These are phyloP conservation scores for Neoascochyta sp. DNA, from an alignment of 2,329 filamentous ascomycete species.

Conservation along the genomic window DNA sequence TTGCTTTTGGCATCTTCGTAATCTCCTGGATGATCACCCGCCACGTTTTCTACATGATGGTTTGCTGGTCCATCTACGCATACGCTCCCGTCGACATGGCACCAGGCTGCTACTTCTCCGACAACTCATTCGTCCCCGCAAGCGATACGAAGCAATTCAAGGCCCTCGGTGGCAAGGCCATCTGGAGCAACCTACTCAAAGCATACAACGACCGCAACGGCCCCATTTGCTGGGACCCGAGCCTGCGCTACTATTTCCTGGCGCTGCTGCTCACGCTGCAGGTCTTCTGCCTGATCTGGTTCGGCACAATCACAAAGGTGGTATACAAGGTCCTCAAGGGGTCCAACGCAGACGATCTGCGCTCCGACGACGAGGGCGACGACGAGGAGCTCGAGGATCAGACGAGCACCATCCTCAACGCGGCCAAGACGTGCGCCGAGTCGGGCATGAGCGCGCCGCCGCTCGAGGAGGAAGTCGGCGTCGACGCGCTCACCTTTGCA, in stretches of 20 bases:
- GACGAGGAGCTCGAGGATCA: slow-evolving; percentile 52
- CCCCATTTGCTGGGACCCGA: slow-evolving; percentile 73
- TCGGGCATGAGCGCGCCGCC: slow-evolving; percentile 37
- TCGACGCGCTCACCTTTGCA: slow-evolving; percentile 66
- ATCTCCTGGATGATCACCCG: slow-evolving; percentile 78
- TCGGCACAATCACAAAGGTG: slow-evolving; percentile 80
- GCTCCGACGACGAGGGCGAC: slow-evolving; percentile 81
- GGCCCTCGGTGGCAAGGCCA: slow-evolving; percentile 41
- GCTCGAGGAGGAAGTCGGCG: slow-evolving; percentile 71
- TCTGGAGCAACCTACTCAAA: slow-evolving; percentile 61
- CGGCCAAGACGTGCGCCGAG: slow-evolving; percentile 29
- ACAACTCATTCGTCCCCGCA: slow-evolving; percentile 52
- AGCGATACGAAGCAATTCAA: slow-evolving; percentile 48
- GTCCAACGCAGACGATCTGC: slow-evolving; percentile 73
- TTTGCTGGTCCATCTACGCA: slow-evolving; percentile 78
- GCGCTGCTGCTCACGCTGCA: slow-evolving; percentile 74
- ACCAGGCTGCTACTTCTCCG: slow-evolving; percentile 66
- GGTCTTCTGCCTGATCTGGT: slow-evolving; percentile 79
- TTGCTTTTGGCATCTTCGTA: slow-evolving; percentile 82
- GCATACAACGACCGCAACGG: slow-evolving; percentile 70
- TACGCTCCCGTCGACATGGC: slow-evolving; percentile 61
- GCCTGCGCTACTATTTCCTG: slow-evolving; percentile 74
- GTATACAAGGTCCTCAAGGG: slow-evolving; percentile 76
- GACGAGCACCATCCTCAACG: slow-evolving; percentile 18
- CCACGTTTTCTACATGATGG: slow-evolving; percentile 72